Evolutionary conservation across 345 rosid species (phyloP), one percentile per base, ranked within the genome.

Genomic region (Eucalyptus sp.): DNA sequence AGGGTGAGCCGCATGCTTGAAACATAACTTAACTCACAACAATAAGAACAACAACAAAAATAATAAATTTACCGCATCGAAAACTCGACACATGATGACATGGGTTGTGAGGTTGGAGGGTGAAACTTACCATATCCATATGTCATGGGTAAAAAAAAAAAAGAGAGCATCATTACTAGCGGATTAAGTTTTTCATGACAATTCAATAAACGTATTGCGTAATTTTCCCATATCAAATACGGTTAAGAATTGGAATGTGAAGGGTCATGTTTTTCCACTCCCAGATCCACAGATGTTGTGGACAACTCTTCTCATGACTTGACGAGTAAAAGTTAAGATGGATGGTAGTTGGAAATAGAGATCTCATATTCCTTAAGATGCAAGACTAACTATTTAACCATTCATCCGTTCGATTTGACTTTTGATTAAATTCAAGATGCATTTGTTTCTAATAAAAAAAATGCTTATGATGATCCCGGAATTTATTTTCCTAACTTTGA

Each of bases 401-500:
- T 60, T 25, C 1, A 0, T 56, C 3, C 2, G 1, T 60, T 27
- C 1, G 15, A 60, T 27, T 27, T 2, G 1, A 60, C 66, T 25
- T 10, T 60, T 27, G 31, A 60, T 3, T 25, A 25, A 24, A 4
- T 1, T 56, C 6, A 4, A 4, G 4, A 0, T 27, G 15, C 2
- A 0, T 11, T 25, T 25, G 4, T 60, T 60, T 60, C 4, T 18
- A 52, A 25, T 5, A 22, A 51, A 18, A 22, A 37, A 24, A 24
- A 56, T 9, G 3, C 24, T 60, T 27, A 60, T 11, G 8, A 62
- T 62, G 14, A 62, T 62, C 3, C 0, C 0, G 2, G 2, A 62
- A 27, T 62, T 62, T 29, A 62, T 27, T 62, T 27, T 27, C 31
- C 68, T 27, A 29, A 62, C 4, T 27, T 10, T 27, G 14, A 62